phyloP scores from a whole-genome alignment of 148 eudicot genomes.

The Rhododendron ferrugineum region DNA sequence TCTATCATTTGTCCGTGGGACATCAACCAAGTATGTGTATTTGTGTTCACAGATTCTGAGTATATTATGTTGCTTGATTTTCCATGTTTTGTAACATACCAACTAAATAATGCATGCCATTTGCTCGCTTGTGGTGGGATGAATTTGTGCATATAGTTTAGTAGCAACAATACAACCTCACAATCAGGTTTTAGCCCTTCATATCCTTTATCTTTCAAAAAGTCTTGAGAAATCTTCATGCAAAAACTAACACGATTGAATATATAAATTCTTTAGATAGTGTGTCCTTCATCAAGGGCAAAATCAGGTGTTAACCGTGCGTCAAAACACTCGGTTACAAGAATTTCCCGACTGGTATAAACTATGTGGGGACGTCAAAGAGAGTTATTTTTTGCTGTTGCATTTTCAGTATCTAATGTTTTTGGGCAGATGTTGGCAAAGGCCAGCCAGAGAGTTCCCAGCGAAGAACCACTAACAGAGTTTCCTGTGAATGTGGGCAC shows the following conservation, averaged over 20 bases:
- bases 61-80: not conserved
- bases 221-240: not conserved
- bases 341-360: constrained; percentile 43
- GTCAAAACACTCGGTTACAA: constrained; percentile 46
- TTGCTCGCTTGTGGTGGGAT: constrained; percentile 22
- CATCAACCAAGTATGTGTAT: constrained; percentile 19
- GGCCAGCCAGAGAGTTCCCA: no score
- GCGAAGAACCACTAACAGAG: no score
- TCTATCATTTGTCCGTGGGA: constrained; percentile 13
- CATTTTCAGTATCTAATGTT: no score
- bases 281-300: constrained; percentile 36
- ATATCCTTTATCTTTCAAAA: not conserved
- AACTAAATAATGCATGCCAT: constrained; percentile 13
- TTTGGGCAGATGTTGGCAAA: no score
- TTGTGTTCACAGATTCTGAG: not conserved
- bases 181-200: constrained; percentile 13
- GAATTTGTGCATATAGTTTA: constrained; percentile 16
- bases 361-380: constrained; percentile 32
- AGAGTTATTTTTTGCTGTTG: constrained; percentile 17
- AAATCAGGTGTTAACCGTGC: constrained; percentile 40
- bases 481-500: no score
- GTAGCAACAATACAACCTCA: constrained; percentile 22
- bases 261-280: constrained; percentile 7
- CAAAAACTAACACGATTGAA: not conserved
- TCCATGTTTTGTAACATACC: not conserved